Base-by-base conservation (phyloP, 192 early-diverging fungal species). In the Backusella circina region DNA sequence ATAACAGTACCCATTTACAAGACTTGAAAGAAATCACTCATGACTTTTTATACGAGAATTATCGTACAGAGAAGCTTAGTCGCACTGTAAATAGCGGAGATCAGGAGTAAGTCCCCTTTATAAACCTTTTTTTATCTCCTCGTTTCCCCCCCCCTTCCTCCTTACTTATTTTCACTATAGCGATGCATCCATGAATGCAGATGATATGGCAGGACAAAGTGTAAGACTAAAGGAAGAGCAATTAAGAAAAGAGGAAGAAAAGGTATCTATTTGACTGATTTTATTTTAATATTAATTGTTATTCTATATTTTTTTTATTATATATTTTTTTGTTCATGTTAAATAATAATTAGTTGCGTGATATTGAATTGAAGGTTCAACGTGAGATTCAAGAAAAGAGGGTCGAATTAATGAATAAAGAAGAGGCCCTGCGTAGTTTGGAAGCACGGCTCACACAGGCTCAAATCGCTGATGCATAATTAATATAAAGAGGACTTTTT, bases 1-100 rank as follows among this genome's bases (percentile, higher is more conserved):
- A 33, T 7, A 35, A 26, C 64, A 57, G 96, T 86, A 96, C 96
- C 73, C 98, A 99, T 82, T 90, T 99, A 74, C 94, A 96, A 79
- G 98, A 99, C 67, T 84, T 99, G 38, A 97, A 97, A 82, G 98
- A 98, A 67, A 96, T 95, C 77, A 99, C 98, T 15, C 95, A 97
- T 72, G 92, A 91, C 77, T 92, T 95, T 66, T 91, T 98, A 79
- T 99, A 99, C 80, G 95, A 97, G 77, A 91, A 94, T 65, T 97
- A 97, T 84, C 95, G 98, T 85, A 93, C 95, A 13, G 89, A 93
- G 79, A 96, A 96, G 86, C 93, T 99, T 28, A 80, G 78, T 71
- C 82, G 82, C 21, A 78, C 86, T 81, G 77, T 83, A 72, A 61
- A 84, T 82, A 37, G 90, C 83, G 70, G 85, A 84, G 72, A 90